Evolutionary conservation across 805 yeast genomes (phyloP), one percentile per base, ranked within the genome.

Genomic region (Komagataella ulmi): DNA sequence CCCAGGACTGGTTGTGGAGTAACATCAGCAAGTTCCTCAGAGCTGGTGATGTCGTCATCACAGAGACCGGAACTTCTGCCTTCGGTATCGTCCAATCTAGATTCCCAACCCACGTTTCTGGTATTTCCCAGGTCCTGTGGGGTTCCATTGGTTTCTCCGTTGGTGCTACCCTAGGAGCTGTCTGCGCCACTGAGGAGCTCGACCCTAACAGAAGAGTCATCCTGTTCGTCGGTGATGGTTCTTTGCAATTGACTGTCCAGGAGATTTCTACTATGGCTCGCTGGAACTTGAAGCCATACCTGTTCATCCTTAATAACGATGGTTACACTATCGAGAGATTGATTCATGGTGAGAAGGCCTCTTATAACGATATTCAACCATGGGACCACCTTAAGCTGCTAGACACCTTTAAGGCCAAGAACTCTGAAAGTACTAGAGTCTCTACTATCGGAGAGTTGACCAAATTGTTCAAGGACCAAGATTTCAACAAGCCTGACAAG

Each of bases 281-380:
- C 67, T 78, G 83, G 83, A 74, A 75, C 55, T 72, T 79, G 60
- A 79, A 74, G 56, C 87, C 87, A 60, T 82, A 82, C 69, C 66
- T 83, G 61, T 82, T 82, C 63, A 79, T 83, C 40, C 72, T 83
- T 63, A 83, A 82, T 72, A 83, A 83, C 68, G 78, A 75, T 56
- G 88, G 88, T 65, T 83, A 82, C 73, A 82, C 88, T 59, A 82
- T 82, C 62, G 88, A 82, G 69, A 79, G 81, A 69, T 74, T 82
- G 69, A 81, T 83, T 58, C 88, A 83, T 69, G 88, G 88, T 64
- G 77, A 71, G 58, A 69, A 69, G 30, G 86, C 86, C 49, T 67
- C 72, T 52, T 83, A 83, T 70, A 83, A 83, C 65, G 78, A 75
- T 58, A 77, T 83, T 61, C 88, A 82, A 68, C 68, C 75, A 52